Conservation (phyloP, 2,329 filamentous ascomycete species). For the Elsinoe perseae region DNA sequence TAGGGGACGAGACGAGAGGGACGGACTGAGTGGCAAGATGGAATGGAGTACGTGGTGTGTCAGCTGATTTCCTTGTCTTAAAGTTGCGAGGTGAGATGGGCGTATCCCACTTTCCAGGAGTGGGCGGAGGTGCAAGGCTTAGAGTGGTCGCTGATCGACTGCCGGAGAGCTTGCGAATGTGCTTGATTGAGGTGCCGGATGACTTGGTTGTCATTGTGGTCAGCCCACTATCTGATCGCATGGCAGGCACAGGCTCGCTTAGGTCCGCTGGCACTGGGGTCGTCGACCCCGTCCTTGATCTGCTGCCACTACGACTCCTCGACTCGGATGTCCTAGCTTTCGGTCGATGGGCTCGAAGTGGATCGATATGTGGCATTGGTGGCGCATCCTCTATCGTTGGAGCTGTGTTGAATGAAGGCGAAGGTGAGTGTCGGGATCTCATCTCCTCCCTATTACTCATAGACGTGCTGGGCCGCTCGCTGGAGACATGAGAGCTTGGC, state of each 20-base stretch:
- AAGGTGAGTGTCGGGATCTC: conserved; percentile 5
- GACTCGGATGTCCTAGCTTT: neutral
- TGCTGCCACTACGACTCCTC: conserved; percentile 2
- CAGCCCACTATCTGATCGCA: neutral
- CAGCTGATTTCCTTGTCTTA: neutral
- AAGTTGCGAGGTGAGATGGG: conserved; percentile 1
- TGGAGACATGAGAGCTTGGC: conserved; percentile 20
- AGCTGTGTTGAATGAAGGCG: neutral
- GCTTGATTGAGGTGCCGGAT: neutral
- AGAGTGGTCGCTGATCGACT: neutral
- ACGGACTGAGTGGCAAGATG: neutral
- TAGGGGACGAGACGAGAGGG: neutral
- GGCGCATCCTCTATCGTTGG: neutral
- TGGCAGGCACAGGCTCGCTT: neutral
- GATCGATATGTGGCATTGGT: neutral
- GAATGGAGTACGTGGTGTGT: neutral
- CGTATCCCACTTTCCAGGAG: conserved; percentile 4
- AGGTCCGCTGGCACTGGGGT: neutral
- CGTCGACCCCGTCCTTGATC: neutral
- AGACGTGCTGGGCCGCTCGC: conserved; percentile 1
- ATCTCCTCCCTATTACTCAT: neutral
- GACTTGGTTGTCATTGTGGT: neutral
- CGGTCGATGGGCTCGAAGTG: neutral
- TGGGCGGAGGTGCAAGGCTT: neutral
- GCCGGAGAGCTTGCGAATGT: neutral